These are phyloP conservation scores for Polytrichum commune DNA, from an alignment of 225 moss, liverwort and hornwort species.

Conservation along the genomic window DNA sequence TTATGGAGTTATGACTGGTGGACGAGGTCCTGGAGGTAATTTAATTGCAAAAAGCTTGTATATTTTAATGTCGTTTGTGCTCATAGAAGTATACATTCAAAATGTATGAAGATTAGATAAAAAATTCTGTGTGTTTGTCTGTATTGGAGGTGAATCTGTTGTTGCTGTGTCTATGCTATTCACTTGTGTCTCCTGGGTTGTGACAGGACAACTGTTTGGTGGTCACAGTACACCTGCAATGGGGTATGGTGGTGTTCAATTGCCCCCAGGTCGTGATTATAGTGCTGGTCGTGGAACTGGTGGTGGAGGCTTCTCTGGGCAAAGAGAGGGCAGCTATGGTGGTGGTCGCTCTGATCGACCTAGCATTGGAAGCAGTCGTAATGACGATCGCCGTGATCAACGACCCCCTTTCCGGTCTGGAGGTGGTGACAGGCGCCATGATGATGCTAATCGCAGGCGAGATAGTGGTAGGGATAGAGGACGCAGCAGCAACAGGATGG, in stretches of 20 bases:
- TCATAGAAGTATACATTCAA: too few species aligned
- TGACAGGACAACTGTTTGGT: slow-evolving; percentile 73
- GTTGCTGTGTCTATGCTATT: too few species aligned
- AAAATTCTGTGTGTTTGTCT: slow-evolving; percentile 1
- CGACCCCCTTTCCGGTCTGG: slow-evolving; percentile 65
- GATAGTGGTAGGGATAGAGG: slow-evolving; percentile 63
- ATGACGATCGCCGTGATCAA: slow-evolving; percentile 87
- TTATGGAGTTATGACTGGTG: slow-evolving; percentile 83
- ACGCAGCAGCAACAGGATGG: slow-evolving; percentile 42
- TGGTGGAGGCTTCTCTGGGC: slow-evolving; percentile 76
- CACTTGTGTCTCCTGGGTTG: too few species aligned
- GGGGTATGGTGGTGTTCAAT: slow-evolving; percentile 91
- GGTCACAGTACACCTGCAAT: slow-evolving; percentile 74
- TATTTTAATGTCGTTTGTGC: too few species aligned
- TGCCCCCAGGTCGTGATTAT: slow-evolving; percentile 94
- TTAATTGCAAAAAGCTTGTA: slow-evolving; percentile 3
- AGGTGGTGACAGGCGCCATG: slow-evolving; percentile 68
- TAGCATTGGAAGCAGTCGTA: slow-evolving; percentile 92
- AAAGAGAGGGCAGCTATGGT: slow-evolving; percentile 54
- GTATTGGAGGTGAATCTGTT: too few species aligned
- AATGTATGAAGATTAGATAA: too few species aligned
- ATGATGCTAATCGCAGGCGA: slow-evolving; percentile 63
- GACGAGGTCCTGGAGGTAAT: slow-evolving; percentile 70
- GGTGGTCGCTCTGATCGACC: slow-evolving; percentile 93
- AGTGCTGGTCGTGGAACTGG: slow-evolving; percentile 94